Evolutionary conservation across 306 rosid genomes (phyloP), one percentile per base, ranked within the genome.

Genomic region (Dalbergia oliveri): DNA sequence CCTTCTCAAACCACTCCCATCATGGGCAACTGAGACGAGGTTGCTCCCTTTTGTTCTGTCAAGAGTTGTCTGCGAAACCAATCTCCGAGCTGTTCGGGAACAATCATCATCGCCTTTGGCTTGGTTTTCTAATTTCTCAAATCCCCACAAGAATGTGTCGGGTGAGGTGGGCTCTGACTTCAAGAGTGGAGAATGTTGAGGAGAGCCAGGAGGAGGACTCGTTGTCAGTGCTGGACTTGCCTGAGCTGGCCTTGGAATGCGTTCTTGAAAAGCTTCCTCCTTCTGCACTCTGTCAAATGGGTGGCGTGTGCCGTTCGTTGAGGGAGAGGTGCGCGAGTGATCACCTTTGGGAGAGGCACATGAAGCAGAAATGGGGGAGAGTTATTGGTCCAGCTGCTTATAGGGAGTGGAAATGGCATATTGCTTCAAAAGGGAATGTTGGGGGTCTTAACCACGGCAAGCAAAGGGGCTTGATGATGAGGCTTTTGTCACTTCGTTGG

Each of bases 301-400:
- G 90, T 0, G 90, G 94, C 5, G 97, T 94, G 77, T 94, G 95
- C 66, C 83, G 73, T 49, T 86, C 91, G 34, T 61, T 94, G 84
- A 92, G 97, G 83, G 93, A 91, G 84, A 91, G 90, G 65, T 90
- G 99, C 66, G 82, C 81, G 81, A 91, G 94, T 74, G 93, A 95
- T 49, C 93, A 90, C 72, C 91, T 93, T 14, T 95, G 99, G 99
- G 89, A 86, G 90, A 91, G 85, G 82, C 99, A 95, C 86, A 83
- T 91, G 97, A 87, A 86, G 16, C 75, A 78, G 79, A 95, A 93
- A 88, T 91, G 98, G 99, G 98, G 95, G 10, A 86, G 87, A 68
- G 82, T 93, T 51, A 78, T 93, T 80, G 97, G 99, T 51, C 86
- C 86, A 66, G 93, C 87, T 80, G 95, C 98, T 78, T 80, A 88